Evolutionary conservation across 768 basidiomycete genomes (phyloP).

Genomic region (Lactarius sp.): DNA sequence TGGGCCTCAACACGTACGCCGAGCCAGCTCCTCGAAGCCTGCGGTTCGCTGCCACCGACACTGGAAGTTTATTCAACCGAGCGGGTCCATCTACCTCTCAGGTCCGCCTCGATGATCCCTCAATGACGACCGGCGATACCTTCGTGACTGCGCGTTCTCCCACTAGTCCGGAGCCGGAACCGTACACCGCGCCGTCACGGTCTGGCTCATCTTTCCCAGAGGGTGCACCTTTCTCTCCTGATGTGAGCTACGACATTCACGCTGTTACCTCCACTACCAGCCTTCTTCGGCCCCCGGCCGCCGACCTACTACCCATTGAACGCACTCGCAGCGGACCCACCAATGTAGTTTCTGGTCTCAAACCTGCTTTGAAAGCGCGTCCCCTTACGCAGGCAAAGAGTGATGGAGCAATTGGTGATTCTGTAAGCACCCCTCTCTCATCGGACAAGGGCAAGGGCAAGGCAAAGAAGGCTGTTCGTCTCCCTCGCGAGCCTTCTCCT

Average conservation of each 20-base stretch:
- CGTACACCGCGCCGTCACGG: constrained; percentile 1
- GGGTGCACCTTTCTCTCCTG: not conserved
- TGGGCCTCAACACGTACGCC: constrained; percentile 60
- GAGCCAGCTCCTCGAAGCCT: constrained; percentile 28
- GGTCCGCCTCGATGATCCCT: constrained; percentile 2
- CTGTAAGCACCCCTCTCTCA: not conserved
- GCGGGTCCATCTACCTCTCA: not conserved
- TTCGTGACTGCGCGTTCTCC: constrained; percentile 32
- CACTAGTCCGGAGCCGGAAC: constrained; percentile 27
- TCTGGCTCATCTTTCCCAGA: constrained; percentile 14
- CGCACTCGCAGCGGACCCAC: not conserved
- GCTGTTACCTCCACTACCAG: constrained; percentile 10
- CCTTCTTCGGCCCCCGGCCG: constrained; percentile 1
- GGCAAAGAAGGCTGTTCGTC: constrained; percentile 17
- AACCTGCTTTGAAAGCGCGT: constrained; percentile 4
- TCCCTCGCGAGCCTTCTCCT: constrained; percentile 31
- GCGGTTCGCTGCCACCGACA: not conserved
- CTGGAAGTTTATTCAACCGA: not conserved
- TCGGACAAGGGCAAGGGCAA: constrained; percentile 28
- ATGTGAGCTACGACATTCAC: not conserved
- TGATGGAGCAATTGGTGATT: not conserved
- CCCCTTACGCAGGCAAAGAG: constrained; percentile 4
- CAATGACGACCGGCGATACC: constrained; percentile 28
- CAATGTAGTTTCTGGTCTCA: not conserved
- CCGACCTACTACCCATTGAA: not conserved